Base-by-base conservation (phyloP, 371 early-diverging fungal genomes). In the Apophysomyces trapeziformis region DNA sequence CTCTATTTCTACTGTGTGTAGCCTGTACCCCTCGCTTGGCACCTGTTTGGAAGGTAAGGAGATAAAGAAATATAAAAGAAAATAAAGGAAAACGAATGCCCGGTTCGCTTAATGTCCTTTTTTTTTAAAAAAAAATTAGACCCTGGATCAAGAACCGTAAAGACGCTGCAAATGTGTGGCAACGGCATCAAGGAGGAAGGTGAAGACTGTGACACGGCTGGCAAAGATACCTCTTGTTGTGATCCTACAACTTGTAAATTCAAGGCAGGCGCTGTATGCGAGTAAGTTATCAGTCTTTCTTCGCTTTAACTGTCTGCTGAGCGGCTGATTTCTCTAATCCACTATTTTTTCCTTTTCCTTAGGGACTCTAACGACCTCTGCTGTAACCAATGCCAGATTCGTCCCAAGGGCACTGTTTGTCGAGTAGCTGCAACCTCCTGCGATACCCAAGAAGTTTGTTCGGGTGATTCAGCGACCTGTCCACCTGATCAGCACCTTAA, bases 181-280 rank as follows among this genome's bases (percentile, higher is more conserved):
- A 97, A 98, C 74, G 98, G 98, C 1, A 88, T 98, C 60, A 86
- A 87, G 63, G 98, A 98, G 76, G 75, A 73, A 0, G 91, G 90
- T 57, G 99, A 98, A 76, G 92, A 98, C 41, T 98, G 99, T 74
- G 99, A 98, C 73, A 94, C 96, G 64, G 95, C 93, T 11, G 87
- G 88, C 6, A 61, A 77, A 38, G 89, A 85, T n/a, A 88, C 86
- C 36, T 82, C 85, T 5, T 97, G 98, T 81, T 98, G 98, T 72
- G 87, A 93, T 72, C 79, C 85, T 1, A 67, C 72, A 0, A 92
- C 92, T 1, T 97, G 98, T 73, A 94, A 90, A 75, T 81, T 94
- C 47, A 93, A 89, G 64, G 18, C 72, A 14, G 87, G 85, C 3
- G 94, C 97, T 5, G 76, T 85, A 4, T 96, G 97, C 81, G 87